Base-by-base conservation (phyloP, 1,284 basidiomycete genomes). In the Volvariella volvacea region DNA sequence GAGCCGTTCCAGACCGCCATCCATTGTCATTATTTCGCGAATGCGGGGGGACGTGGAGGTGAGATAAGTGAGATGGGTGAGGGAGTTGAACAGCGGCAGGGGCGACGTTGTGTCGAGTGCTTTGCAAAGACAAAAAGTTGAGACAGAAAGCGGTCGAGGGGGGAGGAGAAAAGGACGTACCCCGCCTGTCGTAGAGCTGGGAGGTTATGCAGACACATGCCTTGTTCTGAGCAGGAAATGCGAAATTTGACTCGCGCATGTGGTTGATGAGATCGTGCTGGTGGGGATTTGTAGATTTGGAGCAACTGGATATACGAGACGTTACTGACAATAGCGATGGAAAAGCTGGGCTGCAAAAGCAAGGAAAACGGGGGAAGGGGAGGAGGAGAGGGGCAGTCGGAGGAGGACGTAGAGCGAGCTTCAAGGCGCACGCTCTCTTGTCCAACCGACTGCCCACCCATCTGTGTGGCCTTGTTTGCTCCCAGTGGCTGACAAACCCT, bases 171-270 rank as follows among this genome's bases (percentile, higher is more conserved):
- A 49, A 44, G 41, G 34, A 42, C 25, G 22, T 73, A 95, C 94
- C 94, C 79, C 94, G 71, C 56, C 95, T 74, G 69, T 99, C 95
- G 61, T 99, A 99, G 4, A 98, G 76, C 66, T 94, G 87, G 12
- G 92, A 88, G 10, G 92, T 90, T 51, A 99, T 96, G 59, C 88
- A 92, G 43, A 97, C 90, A 61, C 88, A 92, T 12, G 95, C 95
- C 70, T 92, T 81, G 71, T 96, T 96, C 71, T 95, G 92, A 38
- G 84, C 80, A 21, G 94, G 92, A 67, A 95, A 95, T 45, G 88
- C 87, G 70, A 95, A 94, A 76, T 96, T 98, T 59, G 90, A 90
- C 65, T 99, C 94, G 57, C 95, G 81, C 95, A 99, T 98, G 34
- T 16, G 34, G 34, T 36, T 20, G 34, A 16, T 36, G 34, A 36